Conservation (phyloP, 768 basidiomycete species). For the Leccinum broughii region DNA sequence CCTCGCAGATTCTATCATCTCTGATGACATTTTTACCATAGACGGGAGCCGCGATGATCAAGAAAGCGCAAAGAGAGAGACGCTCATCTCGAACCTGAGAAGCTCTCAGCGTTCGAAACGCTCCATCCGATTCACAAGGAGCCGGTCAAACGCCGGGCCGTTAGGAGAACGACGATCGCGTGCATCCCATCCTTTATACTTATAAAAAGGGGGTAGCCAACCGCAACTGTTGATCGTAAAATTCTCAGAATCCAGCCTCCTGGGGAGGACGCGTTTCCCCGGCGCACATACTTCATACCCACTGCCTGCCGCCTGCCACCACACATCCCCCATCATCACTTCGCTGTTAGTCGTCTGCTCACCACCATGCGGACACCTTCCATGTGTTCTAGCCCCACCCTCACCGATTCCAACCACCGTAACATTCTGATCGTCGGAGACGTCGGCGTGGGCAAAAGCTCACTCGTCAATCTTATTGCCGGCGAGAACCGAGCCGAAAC, state of each 20-base stretch:
- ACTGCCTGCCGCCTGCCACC: background rate
- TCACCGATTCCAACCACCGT: conserved; percentile 12
- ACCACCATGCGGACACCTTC: conserved; percentile 15
- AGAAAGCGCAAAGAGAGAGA: background rate
- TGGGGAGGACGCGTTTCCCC: background rate
- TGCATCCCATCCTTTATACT: conserved; percentile 7
- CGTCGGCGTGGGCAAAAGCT: conserved; percentile 39
- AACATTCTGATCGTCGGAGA: conserved; percentile 32
- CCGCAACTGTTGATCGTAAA: background rate
- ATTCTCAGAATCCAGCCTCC: conserved; percentile 2
- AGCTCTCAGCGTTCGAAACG: conserved; percentile 7
- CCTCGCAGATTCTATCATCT: background rate
- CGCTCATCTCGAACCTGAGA: conserved; percentile 14
- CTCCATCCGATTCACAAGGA: conserved; percentile 6
- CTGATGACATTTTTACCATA: background rate
- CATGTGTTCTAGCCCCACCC: conserved; percentile 15
- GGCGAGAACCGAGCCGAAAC: conserved; percentile 27
- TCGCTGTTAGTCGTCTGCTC: background rate
- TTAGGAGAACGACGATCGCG: background rate
- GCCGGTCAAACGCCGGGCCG: conserved; percentile 3
- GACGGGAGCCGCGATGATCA: background rate
- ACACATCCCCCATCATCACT: conserved; percentile 4
- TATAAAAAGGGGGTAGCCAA: background rate
- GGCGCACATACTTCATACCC: background rate
- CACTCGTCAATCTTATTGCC: conserved; percentile 41